Base-by-base conservation (phyloP, 2,329 filamentous ascomycete species). In the Aspergillus ochraceoroseus region DNA sequence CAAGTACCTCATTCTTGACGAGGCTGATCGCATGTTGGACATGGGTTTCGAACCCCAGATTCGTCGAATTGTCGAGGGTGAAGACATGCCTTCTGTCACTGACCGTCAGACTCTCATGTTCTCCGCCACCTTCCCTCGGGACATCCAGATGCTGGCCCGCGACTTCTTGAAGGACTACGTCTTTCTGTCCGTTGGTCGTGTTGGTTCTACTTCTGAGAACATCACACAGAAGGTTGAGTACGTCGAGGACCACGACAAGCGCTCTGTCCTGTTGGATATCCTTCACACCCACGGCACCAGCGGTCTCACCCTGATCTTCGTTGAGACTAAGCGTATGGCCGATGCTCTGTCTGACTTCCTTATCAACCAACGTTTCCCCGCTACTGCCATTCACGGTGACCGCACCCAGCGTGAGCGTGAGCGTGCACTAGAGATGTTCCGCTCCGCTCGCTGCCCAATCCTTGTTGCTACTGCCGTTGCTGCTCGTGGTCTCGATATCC, bases 11-110 rank as follows among this genome's bases (percentile, higher is more conserved):
- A 87, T 98, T 58, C 86, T 98, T 40, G 92, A 98, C 59, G 92
- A 98, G 80, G 92, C 92, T 68, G 92, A 98, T 75, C 92, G 92
- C 68, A 98, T 98, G 92, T 78, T 98, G 77, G 92, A 98, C 79
- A 98, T 98, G 92, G 92, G 92, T 92, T 98, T 98, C 77, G 92
- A 98, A 76, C 92, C 92, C 61, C 92, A 98, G 74, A 98, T 98
- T 64, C 89, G 92, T 62, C 86, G 90, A 59, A 96, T 98, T 61
- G 92, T 98, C 31, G 90, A 96, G 71, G 88, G 88, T 46, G 92
- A 96, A 72, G 92, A 98, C 60, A 98, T 98, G 92, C 92, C 92
- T 43, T 68, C 70, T 38, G 86, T 90, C 46, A 73, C 81, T 53
- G 74, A 77, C 57, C 89, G 92, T 62, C 92, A 98, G 72, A 98